Base-by-base conservation (phyloP, 2,329 filamentous ascomycete genomes). In the Diaporthe australafricana region DNA sequence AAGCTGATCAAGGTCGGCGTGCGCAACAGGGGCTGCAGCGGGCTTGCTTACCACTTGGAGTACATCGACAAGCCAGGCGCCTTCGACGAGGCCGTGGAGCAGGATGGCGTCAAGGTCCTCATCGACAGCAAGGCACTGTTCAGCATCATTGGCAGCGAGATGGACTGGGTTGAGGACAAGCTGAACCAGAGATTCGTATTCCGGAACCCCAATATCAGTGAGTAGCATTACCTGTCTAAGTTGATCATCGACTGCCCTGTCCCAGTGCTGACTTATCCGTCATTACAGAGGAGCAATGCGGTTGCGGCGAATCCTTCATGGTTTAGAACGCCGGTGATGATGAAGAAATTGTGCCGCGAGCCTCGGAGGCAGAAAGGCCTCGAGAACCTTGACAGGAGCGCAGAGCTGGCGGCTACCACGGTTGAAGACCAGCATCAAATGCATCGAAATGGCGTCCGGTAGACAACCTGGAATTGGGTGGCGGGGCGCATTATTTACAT, bases 91-190 rank as follows among this genome's bases (percentile, higher is more conserved):
- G 88, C 92, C 66, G 94, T 99, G 1, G 95, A 97, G 80, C 96
- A 99, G 81, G 96, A 98, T 78, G 96, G 96, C 0, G 96, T 99
- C 71, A 96, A 94, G 83, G 96, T 99, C 42, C 82, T 98, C 80
- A 96, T 99, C 71, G 96, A 99, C 82, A 97, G 94, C 87, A 98
- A 98, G 86, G 96, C 96, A 52, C 85, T 99, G 63, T 95, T 99
- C 81, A 98, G 96, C 82, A 98, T 99, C 68, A 98, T 99, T 77
- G 96, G 96, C 6, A 98, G 93, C 79, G 96, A 98, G 84, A 99
- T 99, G 96, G 96, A 99, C 80, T 99, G 96, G 95, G 88, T 96
- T 14, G 95, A 98, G 83, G 96, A 98, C 78, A 98, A 97, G 85
- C 84, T 99, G 75, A 97, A 93, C 81, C 90, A 95, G 82, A 88